Evolutionary conservation across 148 eudicot genomes (phyloP).

Genomic region (Gaultheria prostrata): DNA sequence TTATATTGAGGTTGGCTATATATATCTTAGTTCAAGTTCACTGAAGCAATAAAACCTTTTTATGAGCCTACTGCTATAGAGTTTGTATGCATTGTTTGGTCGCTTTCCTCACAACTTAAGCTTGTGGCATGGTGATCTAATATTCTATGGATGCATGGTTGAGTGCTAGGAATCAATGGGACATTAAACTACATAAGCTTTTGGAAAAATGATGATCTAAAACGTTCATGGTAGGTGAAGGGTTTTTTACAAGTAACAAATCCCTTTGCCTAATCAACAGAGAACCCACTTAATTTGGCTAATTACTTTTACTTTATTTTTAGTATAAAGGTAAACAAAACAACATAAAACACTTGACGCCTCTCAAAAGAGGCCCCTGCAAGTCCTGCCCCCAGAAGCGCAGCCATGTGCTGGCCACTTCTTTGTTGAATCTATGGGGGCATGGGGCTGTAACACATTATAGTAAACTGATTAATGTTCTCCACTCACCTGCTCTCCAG

Average conservation of each 20-base stretch:
- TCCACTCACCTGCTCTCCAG: conserved; percentile 84
- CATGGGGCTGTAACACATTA: background rate
- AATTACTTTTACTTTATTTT: background rate
- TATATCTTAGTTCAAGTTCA: background rate
- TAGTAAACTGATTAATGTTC: background rate
- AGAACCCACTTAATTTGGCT: background rate
- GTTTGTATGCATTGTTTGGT: background rate
- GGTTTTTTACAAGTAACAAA: background rate
- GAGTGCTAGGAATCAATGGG: background rate
- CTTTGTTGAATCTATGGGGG: background rate
- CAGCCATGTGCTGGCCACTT: background rate
- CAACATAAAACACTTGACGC: background rate
- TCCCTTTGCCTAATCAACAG: background rate
- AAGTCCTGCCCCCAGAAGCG: background rate
- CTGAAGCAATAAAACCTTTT: background rate
- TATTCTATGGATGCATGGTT: background rate
- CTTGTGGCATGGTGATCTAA: background rate
- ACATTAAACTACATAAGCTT: background rate
- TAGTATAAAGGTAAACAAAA: background rate
- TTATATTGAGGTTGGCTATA: background rate
- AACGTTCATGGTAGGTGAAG: background rate
- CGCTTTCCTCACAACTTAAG: background rate
- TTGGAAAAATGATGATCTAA: background rate
- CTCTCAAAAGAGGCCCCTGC: background rate
- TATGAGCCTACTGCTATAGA: background rate